Percentiles rank a stretch among this genome's conserved stretches.
Conservation (phyloP, 306 rosid genomes). For the Medicago lupulina region DNA sequence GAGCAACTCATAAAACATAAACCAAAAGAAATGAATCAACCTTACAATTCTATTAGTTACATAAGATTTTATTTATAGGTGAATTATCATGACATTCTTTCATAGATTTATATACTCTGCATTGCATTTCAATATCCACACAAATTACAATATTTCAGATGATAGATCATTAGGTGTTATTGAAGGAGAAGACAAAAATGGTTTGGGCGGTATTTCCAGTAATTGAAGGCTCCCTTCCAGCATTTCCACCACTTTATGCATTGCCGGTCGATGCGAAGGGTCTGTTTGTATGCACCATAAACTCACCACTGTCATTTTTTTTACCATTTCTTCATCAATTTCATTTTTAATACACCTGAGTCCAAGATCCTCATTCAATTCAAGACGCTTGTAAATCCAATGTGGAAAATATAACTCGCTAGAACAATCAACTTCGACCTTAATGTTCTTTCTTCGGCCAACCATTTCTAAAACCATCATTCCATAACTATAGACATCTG, state of each 20-base stretch:
- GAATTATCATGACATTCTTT: not conserved
- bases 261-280: conserved; percentile 45
- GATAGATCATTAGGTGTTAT: not conserved
- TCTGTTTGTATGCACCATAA: conserved; percentile 49
- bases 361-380: conserved; percentile 37
- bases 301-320: conserved; percentile 49
- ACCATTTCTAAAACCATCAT: conserved; percentile 45
- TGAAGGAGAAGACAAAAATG: conserved; percentile 20
- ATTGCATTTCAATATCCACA: not conserved
- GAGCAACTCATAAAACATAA: too few relatives aligned
- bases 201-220: conserved; percentile 45
- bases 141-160: not conserved
- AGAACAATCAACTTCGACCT: conserved; percentile 17
- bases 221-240: conserved; percentile 32
- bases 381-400: conserved; percentile 47
- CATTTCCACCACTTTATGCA: conserved; percentile 49
- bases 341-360: conserved; percentile 20
- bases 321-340: conserved; percentile 34
- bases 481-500: conserved; percentile 44
- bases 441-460: conserved; percentile 17
- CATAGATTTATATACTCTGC: not conserved
- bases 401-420: conserved; percentile 43
- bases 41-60: not conserved
- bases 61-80: not conserved
- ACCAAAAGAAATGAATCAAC: not conserved